Evolutionary conservation across 192 early-diverging fungal genomes (phyloP), one percentile per base, ranked within the genome.

Genomic region (Podila clonocystis): DNA sequence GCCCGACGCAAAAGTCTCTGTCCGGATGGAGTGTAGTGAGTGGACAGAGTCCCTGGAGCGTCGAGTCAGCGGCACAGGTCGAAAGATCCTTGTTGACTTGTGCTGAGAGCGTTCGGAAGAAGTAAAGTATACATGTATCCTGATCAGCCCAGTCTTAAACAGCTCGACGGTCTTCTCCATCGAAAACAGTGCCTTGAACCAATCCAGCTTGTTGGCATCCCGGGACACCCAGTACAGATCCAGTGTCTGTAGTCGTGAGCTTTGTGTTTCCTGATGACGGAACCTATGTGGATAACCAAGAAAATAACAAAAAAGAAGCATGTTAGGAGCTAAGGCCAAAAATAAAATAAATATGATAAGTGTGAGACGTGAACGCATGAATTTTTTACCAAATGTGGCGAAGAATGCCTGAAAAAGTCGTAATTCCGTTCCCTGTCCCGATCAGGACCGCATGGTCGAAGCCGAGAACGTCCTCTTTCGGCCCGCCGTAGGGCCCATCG

Each of bases 401-500:
- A 41, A 94, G 86, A 33, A 93, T 86, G 9, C 89, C 90, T 68
- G 90, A 90, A 87, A 92, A 92, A 28, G 93, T 92, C 15, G 93
- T 94, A 9, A 92, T 91, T 74, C 93, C 93, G 72, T 93, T 93
- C 33, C 93, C 93, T 65, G 88, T 91, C 62, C 86, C 92, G 31
- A 94, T 77, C 58, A 93, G 75, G 9, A 94, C 65, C 1, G 85
- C 84, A 72, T 88, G 83, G 63, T 93, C 87, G 82, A 91, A 93
- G 72, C 87, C 83, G 69, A 92, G 90, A 50, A 93, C 88, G 73
- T 94, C 91, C 70, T 94, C 91, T 41, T 89, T 89, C 28, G 93
- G 90, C 4, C 93, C 92, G 28, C 95, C 94, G 84, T 90, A 96
- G 8, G 95, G 92, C 2, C 95, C 95, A 73, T 96, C 95, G 36